Base-by-base conservation (phyloP, 2,329 filamentous ascomycete genomes). In the Penicillium sp. region DNA sequence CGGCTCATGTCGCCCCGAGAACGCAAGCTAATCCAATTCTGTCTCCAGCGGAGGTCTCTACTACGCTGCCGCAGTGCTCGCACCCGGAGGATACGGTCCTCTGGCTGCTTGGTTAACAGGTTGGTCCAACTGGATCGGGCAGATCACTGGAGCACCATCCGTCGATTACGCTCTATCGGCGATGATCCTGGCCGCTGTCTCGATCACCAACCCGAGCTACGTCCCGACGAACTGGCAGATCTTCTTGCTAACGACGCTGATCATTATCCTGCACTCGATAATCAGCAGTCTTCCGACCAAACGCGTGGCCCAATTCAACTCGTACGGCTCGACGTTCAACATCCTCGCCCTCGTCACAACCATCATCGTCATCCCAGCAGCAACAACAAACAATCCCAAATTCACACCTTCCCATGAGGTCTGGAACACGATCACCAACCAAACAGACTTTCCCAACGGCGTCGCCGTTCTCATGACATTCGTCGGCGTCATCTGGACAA, bases 391-490 rank as follows among this genome's bases (percentile, higher is more conserved):
- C 30, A 69, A 79, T 9, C 74, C 83, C n/a, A 79, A 81, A 43
- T 88, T 87, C 67, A 76, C 79, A 2, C 69, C 81, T 0, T 80
- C 78, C 2, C 76, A 73, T 31, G 74, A 81, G 38, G 85, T 89
- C 28, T 89, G 86, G 80, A 82, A 83, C 45, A 76, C 75, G 5
- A 85, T 89, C 50, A 82, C 86, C 61, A 81, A 84, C 48, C 79
- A 81, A 22, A 89, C 86, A 0, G 81, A 84, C 41, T 90, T 82
- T 64, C 85, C 86, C 0, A 78, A 84, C 48, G 87, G 87, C 16
- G 74, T 89, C 18, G 81, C 84, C 0, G 78, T 89, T 0, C 74
- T 90, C 24, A 89, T 89, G 86, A 83, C 80, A 20, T 90, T 90
- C 66, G 80, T 88, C 39, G 79, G 81, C 25, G 85, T 87, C 30